Conservation (phyloP, 192 early-diverging fungal species). For the Podila horticola region DNA sequence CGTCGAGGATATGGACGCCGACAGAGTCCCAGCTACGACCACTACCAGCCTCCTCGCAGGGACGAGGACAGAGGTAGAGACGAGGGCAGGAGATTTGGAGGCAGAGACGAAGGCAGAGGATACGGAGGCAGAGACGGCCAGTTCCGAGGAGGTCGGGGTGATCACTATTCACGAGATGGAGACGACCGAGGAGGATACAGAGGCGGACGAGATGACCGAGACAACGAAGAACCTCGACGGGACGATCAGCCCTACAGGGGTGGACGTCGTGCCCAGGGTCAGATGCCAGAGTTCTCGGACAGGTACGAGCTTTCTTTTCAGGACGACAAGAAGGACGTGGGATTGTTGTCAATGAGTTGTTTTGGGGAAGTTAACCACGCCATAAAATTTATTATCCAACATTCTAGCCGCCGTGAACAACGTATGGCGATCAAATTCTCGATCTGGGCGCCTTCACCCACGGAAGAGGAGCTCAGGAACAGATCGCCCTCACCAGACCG, state of each 20-base stretch:
- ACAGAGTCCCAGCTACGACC: conserved; percentile 1
- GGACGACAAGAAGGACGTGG: no score
- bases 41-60: not conserved
- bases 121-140: not conserved
- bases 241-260: conserved; percentile 23
- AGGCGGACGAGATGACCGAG: conserved; percentile 5
- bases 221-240: not conserved
- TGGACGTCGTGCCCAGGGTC: conserved; percentile 17
- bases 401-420: conserved; percentile 43
- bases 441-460: conserved; percentile 67
- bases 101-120: not conserved
- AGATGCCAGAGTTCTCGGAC: conserved; percentile 25
- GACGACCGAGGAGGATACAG: not conserved
- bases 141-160: not conserved
- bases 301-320: conserved; percentile 11
- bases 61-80: not conserved
- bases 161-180: not conserved
- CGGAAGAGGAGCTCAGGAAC: conserved; percentile 60
- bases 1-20: not conserved
- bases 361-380: no score
- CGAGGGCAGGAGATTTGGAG: not conserved
- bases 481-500: conserved; percentile 29
- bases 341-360: no score
- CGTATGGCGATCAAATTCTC: conserved; percentile 56
- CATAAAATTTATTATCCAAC: not conserved